Conservation (phyloP, 306 rosid genomes). For the Potentilla sterilis region DNA sequence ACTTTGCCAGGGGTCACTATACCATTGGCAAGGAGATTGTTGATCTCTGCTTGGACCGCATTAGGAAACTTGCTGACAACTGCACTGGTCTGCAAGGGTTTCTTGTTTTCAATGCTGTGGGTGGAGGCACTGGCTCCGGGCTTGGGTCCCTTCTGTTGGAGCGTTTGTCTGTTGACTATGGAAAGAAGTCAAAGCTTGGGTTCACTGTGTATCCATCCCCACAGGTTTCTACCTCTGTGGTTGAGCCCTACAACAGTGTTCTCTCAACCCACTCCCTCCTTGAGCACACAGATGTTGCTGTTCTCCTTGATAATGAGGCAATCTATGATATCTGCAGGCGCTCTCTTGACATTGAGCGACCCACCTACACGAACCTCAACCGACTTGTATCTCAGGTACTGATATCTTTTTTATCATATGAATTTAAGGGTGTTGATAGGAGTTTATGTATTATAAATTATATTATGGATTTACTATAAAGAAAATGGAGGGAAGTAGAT, state of each 20-base stretch:
- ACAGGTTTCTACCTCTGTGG: conserved; percentile 93
- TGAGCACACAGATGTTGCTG: conserved; percentile 92
- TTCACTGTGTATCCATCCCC: conserved; percentile 94
- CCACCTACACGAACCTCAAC: conserved; percentile 90
- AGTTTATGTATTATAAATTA: background rate
- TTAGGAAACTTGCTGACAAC: conserved; percentile 89
- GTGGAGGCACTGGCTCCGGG: conserved; percentile 96
- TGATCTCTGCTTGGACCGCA: conserved; percentile 90
- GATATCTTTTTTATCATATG: background rate
- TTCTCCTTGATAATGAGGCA: conserved; percentile 87
- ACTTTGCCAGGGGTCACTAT: conserved; percentile 95
- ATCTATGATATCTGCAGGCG: conserved; percentile 92
- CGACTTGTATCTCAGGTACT: conserved; percentile 86
- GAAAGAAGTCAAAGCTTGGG: conserved; percentile 89
- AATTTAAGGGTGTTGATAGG: background rate
- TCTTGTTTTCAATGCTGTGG: conserved; percentile 87
- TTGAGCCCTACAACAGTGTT: conserved; percentile 96
- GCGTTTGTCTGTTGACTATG: conserved; percentile 87
- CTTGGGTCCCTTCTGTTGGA: conserved; percentile 87
- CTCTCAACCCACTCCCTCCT: conserved; percentile 92
- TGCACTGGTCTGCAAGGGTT: conserved; percentile 95
- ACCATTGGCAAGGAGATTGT: conserved; percentile 96
- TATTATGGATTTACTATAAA: background rate
- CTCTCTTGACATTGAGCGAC: conserved; percentile 88
- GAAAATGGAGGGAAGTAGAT: background rate